phyloP scores from a whole-genome alignment of 345 rosid genomes.

The Limnanthes douglasii region DNA sequence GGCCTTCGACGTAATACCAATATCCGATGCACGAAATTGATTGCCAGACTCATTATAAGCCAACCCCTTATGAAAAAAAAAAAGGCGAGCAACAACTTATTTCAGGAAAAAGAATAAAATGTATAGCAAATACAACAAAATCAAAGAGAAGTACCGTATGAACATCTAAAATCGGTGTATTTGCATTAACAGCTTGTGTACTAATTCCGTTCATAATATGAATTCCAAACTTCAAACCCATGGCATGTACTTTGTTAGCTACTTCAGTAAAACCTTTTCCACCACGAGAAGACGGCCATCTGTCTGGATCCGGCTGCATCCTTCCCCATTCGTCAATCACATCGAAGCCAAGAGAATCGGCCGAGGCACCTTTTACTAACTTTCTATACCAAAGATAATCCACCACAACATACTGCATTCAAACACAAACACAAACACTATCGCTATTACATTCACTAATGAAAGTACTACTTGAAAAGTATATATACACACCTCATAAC shows the following conservation, averaged over 20 bases:
- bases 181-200: conserved; percentile 71
- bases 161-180: conserved; percentile 54
- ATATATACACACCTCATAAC: conserved; percentile 92
- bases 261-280: conserved; percentile 78
- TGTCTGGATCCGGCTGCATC: conserved; percentile 52
- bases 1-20: conserved; percentile 66
- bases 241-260: conserved; percentile 53
- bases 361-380: conserved; percentile 57
- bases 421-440: conserved; percentile 2
- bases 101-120: background rate
- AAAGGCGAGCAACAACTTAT: background rate
- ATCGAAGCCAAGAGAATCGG: conserved; percentile 68
- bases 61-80: conserved; percentile 33
- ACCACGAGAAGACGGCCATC: conserved; percentile 85
- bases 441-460: too few species aligned
- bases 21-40: conserved; percentile 62
- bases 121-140: conserved; percentile 3
- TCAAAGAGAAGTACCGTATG: conserved; percentile 43
- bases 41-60: conserved; percentile 41
- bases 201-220: conserved; percentile 95
- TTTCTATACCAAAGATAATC: conserved; percentile 93
- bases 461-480: too few species aligned
- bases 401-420: conserved; percentile 79
- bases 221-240: conserved; percentile 94
- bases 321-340: conserved; percentile 97